Base-by-base conservation (phyloP, 768 basidiomycete species). In the Suillus sp. region DNA sequence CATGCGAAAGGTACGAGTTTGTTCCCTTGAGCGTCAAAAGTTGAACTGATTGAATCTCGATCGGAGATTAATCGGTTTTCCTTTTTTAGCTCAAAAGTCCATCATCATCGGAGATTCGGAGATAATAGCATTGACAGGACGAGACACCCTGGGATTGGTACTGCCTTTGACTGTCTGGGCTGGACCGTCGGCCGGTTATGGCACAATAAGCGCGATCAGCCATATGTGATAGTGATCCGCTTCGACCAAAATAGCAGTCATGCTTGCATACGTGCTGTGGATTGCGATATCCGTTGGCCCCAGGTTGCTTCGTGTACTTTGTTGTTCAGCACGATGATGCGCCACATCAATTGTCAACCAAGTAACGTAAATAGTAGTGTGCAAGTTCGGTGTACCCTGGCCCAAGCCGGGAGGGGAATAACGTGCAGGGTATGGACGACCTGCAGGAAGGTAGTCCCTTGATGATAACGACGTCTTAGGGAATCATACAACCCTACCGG, bases 31-130 rank as follows among this genome's bases (percentile, higher is more conserved):
- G 40, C 16, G 22, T 16, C 42, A 9, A 60, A 60, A 51, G 8
- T 0, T 16, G 57, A n/a, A n/a, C n/a, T 32, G 37, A 30, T 45
- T 11, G 25, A 35, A 62, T 59, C 61, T 57, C 35, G 38, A 62
- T 62, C 47, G 63, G 63, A 20, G 48, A 62, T 64, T 62, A 60
- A 63, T 55, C 63, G 63, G 63, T 4, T 22, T 25, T 59, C 55
- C 48, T 9, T 35, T 43, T 7, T 34, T 27, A 13, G 50, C 9
- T 32, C 9, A 25, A 25, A 25, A 6, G 25, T 59, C 57, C 57
- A 16, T 32, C 18, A 60, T 35, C 40, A 58, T n/a, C 61, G 61
- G 30, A 60, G 42, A 56, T 40, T 40, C 56, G 38, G 56, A 40
- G 22, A 57, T 57, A 57, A 57, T 57, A 27, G 2, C 27, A 3